Evolutionary conservation across 2,329 filamentous ascomycete genomes (phyloP).

Genomic region (Neonectria magnoliae): DNA sequence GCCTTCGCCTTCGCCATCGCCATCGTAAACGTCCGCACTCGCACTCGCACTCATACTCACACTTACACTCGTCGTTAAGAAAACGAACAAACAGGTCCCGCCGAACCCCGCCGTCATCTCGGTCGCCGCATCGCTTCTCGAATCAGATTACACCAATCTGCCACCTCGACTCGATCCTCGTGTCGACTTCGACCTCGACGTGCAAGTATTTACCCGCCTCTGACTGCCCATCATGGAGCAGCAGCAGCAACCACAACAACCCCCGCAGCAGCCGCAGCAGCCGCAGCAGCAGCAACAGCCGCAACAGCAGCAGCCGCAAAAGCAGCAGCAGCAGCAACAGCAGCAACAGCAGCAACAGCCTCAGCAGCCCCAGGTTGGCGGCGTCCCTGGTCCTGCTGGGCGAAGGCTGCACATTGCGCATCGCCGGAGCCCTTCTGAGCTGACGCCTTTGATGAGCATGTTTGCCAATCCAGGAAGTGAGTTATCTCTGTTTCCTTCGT

Average conservation of each 20-base stretch:
- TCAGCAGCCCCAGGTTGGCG: conserved; percentile 62
- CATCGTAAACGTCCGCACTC: conserved; percentile 37
- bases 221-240: conserved; percentile 68
- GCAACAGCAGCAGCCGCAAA: conserved; percentile 53
- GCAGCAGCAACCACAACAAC: conserved; percentile 41
- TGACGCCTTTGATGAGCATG: conserved; percentile 98
- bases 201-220: conserved; percentile 46
- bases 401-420: conserved; percentile 97
- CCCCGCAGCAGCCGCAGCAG: conserved; percentile 32
- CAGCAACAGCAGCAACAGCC: conserved; percentile 56
- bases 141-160: conserved; percentile 37
- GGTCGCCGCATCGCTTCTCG: conserved; percentile 35
- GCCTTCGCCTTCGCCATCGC: conserved; percentile 40
- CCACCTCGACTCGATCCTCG: conserved; percentile 28
- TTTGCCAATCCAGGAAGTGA: conserved; percentile 73
- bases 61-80: conserved; percentile 24
- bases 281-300: conserved; percentile 68
- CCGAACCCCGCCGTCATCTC: conserved; percentile 37
- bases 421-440: conserved; percentile 94
- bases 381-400: conserved; percentile 78
- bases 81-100: conserved; percentile 31
- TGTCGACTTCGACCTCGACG: conserved; percentile 51
- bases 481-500: conserved; percentile 46
- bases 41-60: neutral
- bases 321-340: conserved; percentile 65